Evolutionary conservation across 352 stramenopile genomes (phyloP).

Genomic region (Globisporangium mamillatum): DNA sequence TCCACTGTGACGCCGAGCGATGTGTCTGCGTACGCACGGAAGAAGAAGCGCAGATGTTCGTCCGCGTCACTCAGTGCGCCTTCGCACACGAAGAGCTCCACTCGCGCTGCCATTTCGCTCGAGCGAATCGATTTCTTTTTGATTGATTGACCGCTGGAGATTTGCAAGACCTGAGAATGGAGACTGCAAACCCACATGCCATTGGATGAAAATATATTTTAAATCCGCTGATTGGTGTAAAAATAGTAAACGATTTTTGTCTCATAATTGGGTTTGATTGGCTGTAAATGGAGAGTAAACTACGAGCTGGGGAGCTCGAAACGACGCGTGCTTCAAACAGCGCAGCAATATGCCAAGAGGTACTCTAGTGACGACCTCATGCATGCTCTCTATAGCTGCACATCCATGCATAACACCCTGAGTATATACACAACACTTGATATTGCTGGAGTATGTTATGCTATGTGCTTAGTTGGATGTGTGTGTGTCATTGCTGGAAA

Average conservation of each 20-base stretch:
- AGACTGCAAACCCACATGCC: not conserved
- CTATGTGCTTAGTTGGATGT: too few relatives aligned
- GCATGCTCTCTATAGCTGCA: not conserved
- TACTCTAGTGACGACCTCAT: not conserved
- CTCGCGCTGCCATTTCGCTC: slow-evolving; percentile 1
- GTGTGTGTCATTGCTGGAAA: not conserved
- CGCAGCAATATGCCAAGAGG: not conserved
- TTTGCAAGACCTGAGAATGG: not conserved
- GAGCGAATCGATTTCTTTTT: not conserved
- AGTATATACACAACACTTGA: not conserved
- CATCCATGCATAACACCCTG: not conserved
- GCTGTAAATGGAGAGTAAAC: slow-evolving; percentile 4
- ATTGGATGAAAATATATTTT: not conserved
- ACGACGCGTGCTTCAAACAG: not conserved
- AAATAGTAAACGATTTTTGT: not conserved
- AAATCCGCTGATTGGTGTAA: not conserved
- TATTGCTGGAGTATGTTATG: not conserved
- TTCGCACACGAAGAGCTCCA: slow-evolving; percentile 41
- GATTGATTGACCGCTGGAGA: not conserved
- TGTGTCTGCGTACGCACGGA: slow-evolving; percentile 32
- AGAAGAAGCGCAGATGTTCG: slow-evolving; percentile 28
- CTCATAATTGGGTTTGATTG: not conserved
- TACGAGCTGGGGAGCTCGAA: not conserved
- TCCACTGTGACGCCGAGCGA: slow-evolving; percentile 29
- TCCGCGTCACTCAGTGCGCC: slow-evolving; percentile 35